Evolutionary conservation across 257 asterid species (phyloP).

Genomic region (Forsythia suspensa): DNA sequence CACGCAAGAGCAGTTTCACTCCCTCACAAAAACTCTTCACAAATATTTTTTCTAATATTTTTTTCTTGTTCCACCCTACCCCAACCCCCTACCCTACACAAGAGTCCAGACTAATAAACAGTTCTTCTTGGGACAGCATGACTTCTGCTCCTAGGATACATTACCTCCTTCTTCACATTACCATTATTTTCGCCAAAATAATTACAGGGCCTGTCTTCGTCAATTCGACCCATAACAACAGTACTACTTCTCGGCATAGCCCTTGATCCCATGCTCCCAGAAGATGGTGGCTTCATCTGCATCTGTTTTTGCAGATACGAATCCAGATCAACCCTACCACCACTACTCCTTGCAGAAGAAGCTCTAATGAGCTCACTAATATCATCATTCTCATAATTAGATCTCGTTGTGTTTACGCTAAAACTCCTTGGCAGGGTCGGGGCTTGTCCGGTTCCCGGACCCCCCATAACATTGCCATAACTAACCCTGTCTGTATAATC

Average conservation of each 20-base stretch:
- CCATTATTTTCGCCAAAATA: constrained; percentile 12
- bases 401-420: constrained; percentile 44
- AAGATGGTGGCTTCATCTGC: constrained; percentile 2
- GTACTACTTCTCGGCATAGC: constrained; percentile 15
- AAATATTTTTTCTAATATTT: too few relatives aligned
- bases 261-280: not conserved
- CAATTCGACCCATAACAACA: constrained; percentile 20
- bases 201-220: constrained; percentile 11
- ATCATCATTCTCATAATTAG: constrained; percentile 42
- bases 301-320: constrained; percentile 26
- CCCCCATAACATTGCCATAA: constrained; percentile 24
- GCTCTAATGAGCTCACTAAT: constrained; percentile 55
- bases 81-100: not conserved
- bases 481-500: constrained; percentile 33
- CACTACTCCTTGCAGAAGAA: constrained; percentile 46
- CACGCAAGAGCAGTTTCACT: not conserved
- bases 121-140: not conserved
- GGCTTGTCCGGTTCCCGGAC: constrained; percentile 23
- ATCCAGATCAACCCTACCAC: constrained; percentile 24
- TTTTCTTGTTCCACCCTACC: not conserved
- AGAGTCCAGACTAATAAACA: not conserved
- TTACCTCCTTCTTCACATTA: not conserved
- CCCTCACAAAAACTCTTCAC: not conserved
- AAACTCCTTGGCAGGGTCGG: constrained; percentile 45
- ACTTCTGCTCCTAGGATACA: constrained; percentile 20